A percentile compares a stretch with the other conserved stretches of the same genome.
These are phyloP conservation scores for Saturnispora ahearnii DNA, from an alignment of 805 yeast genomes.

Conservation along the genomic window DNA sequence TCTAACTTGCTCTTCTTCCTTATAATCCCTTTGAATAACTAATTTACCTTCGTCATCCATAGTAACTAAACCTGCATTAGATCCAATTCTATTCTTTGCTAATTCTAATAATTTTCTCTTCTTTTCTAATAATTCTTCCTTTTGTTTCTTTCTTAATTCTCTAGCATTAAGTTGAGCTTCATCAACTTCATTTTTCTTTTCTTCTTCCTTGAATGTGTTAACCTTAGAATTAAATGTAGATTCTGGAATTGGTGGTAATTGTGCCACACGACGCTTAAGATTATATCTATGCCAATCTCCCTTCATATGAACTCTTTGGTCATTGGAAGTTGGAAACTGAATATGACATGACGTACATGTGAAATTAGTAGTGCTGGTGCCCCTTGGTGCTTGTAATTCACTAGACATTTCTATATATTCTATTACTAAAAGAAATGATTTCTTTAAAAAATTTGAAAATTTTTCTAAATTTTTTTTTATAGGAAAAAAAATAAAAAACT, in stretches of 20 bases:
- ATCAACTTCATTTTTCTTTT: constrained; percentile 12
- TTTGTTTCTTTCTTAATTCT: constrained; percentile 41
- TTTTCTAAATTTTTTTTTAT: neutral
- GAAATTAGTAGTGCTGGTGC: constrained; percentile 11
- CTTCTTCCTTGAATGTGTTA: constrained; percentile 15
- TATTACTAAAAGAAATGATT: neutral
- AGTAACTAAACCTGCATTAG: constrained; percentile 21
- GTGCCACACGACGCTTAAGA: constrained; percentile 85
- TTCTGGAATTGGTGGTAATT: constrained; percentile 53
- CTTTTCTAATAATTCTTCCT: constrained; percentile 40
- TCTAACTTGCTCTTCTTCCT: constrained; percentile 15
- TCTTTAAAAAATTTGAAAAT: neutral
- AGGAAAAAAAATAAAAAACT: neutral
- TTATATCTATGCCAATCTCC: constrained; percentile 98
- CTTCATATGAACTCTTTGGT: constrained; percentile 90
- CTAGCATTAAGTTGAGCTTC: constrained; percentile 19
- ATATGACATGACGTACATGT: constrained; percentile 91
- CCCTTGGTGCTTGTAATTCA: constrained; percentile 1
- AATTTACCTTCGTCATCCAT: constrained; percentile 23
- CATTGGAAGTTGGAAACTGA: constrained; percentile 68
- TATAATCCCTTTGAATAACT: constrained; percentile 12
- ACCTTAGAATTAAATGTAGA: constrained; percentile 24
- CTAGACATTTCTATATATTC: neutral
- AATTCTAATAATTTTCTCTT: constrained; percentile 39
- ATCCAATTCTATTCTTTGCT: constrained; percentile 35